Base-by-base conservation (phyloP, 129 eudicot species). In the Mikania micrantha region DNA sequence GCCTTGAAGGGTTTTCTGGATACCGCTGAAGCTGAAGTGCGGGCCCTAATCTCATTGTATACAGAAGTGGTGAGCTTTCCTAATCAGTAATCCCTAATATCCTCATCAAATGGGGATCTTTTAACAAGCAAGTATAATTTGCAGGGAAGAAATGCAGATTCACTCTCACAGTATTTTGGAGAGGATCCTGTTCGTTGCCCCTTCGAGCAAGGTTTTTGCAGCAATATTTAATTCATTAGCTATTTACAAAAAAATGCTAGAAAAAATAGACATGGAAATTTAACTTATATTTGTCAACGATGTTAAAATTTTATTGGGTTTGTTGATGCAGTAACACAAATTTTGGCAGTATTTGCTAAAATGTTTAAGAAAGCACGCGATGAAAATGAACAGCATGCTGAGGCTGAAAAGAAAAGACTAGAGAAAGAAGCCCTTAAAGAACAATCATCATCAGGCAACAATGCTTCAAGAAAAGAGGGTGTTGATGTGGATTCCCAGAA, bases 151-250 rank as follows among this genome's bases (percentile, higher is more conserved):
- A 87, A 76, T 86, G 99, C 99, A 21, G 97, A 94, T 67, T 86
- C 99, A 31, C 83, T 94, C 21, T 94, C 90, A 3, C 95, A 86
- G 72, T 94, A 94, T 78, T 94, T 94, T 59, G 99, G 99, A 50
- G 99, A 94, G 80, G 99, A 94, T 81, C 96, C 96, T 60, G 93
- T 90, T 53, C 81, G 97, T 47, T 94, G 97, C 74, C 97, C 99
- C 36, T 94, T 93, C 54, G 99, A 93, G 80, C 99, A 93, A 89
- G 99, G 99, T 94, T 60, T 56, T 13, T 13, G 38, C 28, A 56
- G 38, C 19, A 9, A 12, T 56, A 13, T 56, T 25, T 56, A 56
- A 12, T 0, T 27, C 38, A 25, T 56, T 19, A 16, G 19, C 54
- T 17, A 7, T 44, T n/a, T n/a, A 44, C 45, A 12, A 40, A 40